These are phyloP conservation scores for Paspalum notatum DNA, from an alignment of 176 grass and related monocot genomes.

Conservation along the genomic window DNA sequence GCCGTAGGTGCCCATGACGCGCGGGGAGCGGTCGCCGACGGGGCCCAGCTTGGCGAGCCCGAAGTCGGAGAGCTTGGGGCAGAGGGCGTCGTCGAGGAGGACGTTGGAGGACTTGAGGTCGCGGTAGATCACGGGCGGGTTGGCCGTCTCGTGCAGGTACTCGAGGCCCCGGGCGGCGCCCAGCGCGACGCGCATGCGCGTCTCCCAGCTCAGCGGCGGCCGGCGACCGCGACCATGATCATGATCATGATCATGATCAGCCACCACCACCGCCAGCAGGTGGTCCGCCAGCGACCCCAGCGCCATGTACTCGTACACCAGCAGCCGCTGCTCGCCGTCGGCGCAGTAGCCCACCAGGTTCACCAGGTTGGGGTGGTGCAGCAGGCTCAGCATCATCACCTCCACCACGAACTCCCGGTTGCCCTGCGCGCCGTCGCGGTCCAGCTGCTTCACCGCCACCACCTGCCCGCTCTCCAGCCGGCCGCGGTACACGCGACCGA, in stretches of 20 bases:
- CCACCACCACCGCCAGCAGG: background rate
- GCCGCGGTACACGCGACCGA: conserved; percentile 42
- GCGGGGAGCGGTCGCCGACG: conserved; percentile 40
- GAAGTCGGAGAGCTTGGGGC: conserved; percentile 75
- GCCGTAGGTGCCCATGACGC: conserved; percentile 52
- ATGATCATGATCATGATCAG: too few species aligned
- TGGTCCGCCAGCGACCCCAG: conserved; percentile 30
- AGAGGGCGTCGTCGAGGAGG: conserved; percentile 20
- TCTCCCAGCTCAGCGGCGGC: conserved; percentile 22
- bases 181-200: conserved; percentile 23
- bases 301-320: conserved; percentile 44
- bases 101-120: conserved; percentile 43
- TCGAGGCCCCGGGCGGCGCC: conserved; percentile 29
- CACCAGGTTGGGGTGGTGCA: conserved; percentile 49
- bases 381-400: conserved; percentile 43
- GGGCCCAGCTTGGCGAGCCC: conserved; percentile 89
- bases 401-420: conserved; percentile 47
- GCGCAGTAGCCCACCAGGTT: conserved; percentile 47
- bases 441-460: conserved; percentile 48
- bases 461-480: conserved; percentile 21
- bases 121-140: conserved; percentile 38
- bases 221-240: too few species aligned
- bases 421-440: conserved; percentile 38
- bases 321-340: conserved; percentile 36
- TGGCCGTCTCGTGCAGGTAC: conserved; percentile 36